These are phyloP conservation scores for Pyrus hybrid DNA, from an alignment of 331 rosid species.

Conservation along the genomic window DNA sequence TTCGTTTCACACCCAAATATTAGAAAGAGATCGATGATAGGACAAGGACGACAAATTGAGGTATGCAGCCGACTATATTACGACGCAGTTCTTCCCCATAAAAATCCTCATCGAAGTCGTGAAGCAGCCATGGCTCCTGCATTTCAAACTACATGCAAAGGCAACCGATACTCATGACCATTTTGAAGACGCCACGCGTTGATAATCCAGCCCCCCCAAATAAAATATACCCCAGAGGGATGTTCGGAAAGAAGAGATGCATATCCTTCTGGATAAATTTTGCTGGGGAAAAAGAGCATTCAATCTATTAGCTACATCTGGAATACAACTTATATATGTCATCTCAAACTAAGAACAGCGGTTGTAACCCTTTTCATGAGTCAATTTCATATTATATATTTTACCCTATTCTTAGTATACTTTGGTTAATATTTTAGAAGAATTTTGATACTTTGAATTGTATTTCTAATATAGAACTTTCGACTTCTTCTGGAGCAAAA, in stretches of 20 bases:
- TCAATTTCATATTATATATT: no score
- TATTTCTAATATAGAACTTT: no score
- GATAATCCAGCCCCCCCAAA: conserved; percentile 80
- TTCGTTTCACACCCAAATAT: conserved; percentile 1
- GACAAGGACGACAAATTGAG: not conserved
- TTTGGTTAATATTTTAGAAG: no score
- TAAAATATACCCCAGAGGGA: conserved; percentile 78
- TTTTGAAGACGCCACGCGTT: conserved; percentile 61
- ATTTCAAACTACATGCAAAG: conserved; percentile 6
- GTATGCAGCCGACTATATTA: conserved; percentile 78
- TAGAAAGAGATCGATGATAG: not conserved
- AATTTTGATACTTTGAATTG: no score
- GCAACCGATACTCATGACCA: conserved; percentile 93
- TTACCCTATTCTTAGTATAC: no score
- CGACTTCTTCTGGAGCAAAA: no score
- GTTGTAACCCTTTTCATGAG: not conserved
- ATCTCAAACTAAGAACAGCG: not conserved
- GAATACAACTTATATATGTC: not conserved
- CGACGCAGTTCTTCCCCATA: conserved; percentile 76
- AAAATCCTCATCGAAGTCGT: conserved; percentile 67
- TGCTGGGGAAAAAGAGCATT: conserved; percentile 41
- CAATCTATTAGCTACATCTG: not conserved
- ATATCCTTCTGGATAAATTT: conserved; percentile 59
- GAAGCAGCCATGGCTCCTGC: conserved; percentile 99
- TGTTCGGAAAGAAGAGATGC: conserved; percentile 56